phyloP scores from a whole-genome alignment of 345 rosid genomes.

The Hibiscus tridactylites region DNA sequence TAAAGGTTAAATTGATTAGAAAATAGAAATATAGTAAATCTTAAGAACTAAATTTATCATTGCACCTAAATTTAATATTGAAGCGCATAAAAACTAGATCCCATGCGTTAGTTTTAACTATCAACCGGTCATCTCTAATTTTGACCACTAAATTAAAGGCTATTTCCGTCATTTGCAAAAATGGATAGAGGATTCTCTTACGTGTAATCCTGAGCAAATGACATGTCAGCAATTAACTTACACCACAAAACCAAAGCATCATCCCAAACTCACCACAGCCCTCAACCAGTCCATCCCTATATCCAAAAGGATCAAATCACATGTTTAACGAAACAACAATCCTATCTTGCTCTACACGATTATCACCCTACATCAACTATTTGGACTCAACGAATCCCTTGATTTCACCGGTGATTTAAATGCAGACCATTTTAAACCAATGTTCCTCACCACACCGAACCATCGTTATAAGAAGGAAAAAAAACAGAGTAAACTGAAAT shows the following conservation, averaged over 20 bases:
- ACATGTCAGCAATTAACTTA: no score
- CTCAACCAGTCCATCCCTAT: not conserved
- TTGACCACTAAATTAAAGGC: no score
- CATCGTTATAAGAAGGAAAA: not conserved
- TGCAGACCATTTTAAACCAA: not conserved
- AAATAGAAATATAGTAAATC: no score
- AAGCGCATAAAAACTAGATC: no score
- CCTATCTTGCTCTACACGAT: not conserved
- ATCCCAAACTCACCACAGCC: conserved; percentile 6
- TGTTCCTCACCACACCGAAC: not conserved
- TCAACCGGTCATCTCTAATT: no score
- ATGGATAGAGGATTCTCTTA: no score
- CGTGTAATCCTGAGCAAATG: no score
- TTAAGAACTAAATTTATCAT: no score
- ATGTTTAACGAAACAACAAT: not conserved
- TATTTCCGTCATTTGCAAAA: no score
- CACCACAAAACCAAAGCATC: not conserved
- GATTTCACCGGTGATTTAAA: not conserved
- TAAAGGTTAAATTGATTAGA: no score
- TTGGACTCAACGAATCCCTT: not conserved
- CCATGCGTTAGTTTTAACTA: no score
- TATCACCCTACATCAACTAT: not conserved
- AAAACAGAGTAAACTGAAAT: not conserved
- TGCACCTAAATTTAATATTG: no score
- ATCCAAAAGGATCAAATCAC: not conserved